Evolutionary conservation across 202 grass and related monocot species (phyloP), one percentile per base, ranked within the genome.

Genomic region (Cymbopogon flexuosus): DNA sequence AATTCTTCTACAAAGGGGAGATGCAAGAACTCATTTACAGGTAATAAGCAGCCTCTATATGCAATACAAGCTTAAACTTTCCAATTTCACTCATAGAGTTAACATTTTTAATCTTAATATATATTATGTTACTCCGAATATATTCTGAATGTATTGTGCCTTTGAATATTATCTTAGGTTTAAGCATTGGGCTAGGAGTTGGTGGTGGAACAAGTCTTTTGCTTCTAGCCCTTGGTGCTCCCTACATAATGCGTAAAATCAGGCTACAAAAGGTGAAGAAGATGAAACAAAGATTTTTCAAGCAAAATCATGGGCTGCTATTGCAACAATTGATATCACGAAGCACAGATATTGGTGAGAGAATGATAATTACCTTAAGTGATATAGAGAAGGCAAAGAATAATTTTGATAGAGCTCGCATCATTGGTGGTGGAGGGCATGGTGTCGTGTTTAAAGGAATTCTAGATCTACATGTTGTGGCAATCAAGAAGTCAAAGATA

Each of bases 251-350:
- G 8, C 65, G 33, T 19, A 86, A 83, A 61, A 24, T 86, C 8
- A 78, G 78, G 24, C 1, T 8, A 2, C 46, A 12, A 8, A 86
- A 51, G 42, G 37, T 3, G 3, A 77, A 42, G 22, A 63, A 39
- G 5, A 15, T 62, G 68, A 78, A 37, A 72, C 0, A 72, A 0
- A 86, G 16, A 7, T 78, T 61, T 10, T 89, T 89, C 24, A 73
- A 84, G 2, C 71, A 89, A 80, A 93, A 90, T 12, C 87, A 73
- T 75, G 90, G 87, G 4, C 34, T 89, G 6, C 14, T 93, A 1
- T 10, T 93, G 24, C 81, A 90, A 16, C 87, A 85, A 4, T 27
- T 93, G 1, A 36, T 84, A 18, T 86, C 83, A 40, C 69, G n/a
- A 0, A 73, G 49, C 0, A 13, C 60, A n/a, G 52, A 80, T 12